Evolutionary conservation across 768 basidiomycete genomes (phyloP), one percentile per base, ranked within the genome.

Genomic region (Termitomyces sp.): DNA sequence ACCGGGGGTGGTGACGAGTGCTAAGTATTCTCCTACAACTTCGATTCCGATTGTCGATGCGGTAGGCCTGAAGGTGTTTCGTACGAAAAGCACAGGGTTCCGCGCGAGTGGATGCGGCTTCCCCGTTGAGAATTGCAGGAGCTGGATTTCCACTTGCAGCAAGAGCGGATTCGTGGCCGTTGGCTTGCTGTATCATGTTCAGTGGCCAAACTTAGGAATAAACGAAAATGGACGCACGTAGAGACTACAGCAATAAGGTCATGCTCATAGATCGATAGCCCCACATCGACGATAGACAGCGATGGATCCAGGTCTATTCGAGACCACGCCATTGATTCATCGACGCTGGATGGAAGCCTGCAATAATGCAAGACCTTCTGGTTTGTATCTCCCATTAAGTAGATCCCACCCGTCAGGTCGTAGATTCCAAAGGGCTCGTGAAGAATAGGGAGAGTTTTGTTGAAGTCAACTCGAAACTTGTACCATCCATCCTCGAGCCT

Each of bases 11-110:
- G 75, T 66, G 6, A 77, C 64, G 1, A 81, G 69, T 1, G 77
- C 75, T 3, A 80, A 65, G 59, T 76, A 66, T 12, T 76, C 71
- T 16, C 78, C 79, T 13, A 78, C 77, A 44, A 78, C 75, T 58
- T 80, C 79, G 31, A 81, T 70, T 12, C 72, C 73, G n/a, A 79
- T 65, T 12, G 67, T 60, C 4, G 44, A 52, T 6, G 2, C 75
- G 73, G 13, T 65, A 12, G 64, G 62, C 59, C 55, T 66, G 0
- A 24, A 31, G 1, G 70, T 63, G 2, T 57, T 64, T 24, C 61
- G 55, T 3, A 78, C 70, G n/a, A 65, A 60, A 22, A 79, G 67
- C 9, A 61, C 53, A 0, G 69, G 62, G 10, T 67, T 61, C 13
- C 62, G 59, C 0, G 75, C 77, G 0, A 64, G 64, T 0, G 75